phyloP scores from a whole-genome alignment of 2,329 filamentous ascomycete species.

The Colletotrichum musae region DNA sequence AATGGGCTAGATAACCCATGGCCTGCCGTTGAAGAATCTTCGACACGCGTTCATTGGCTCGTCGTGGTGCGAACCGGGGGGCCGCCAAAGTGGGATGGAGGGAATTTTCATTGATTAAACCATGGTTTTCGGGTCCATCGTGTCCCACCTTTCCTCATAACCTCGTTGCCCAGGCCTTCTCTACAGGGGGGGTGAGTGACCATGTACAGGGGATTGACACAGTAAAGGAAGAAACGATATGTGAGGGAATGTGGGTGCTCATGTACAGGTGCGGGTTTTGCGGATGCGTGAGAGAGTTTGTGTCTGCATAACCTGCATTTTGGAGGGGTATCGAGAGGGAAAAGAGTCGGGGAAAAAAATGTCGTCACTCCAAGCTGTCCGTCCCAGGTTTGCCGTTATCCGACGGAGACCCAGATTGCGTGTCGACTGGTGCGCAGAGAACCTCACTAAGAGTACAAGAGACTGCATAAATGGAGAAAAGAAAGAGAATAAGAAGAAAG shows the following conservation, averaged over 20 bases:
- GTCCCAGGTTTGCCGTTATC: slow-evolving; percentile 36
- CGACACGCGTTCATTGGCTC: slow-evolving; percentile 35
- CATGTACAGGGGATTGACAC: slow-evolving; percentile 32
- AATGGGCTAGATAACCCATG: slow-evolving; percentile 39
- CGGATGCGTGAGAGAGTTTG: slow-evolving; percentile 15
- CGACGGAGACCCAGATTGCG: slow-evolving; percentile 26
- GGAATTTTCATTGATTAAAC: slow-evolving; percentile 41
- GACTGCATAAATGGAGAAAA: neutral
- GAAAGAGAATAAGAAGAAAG: neutral
- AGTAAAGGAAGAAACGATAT: slow-evolving; percentile 33
- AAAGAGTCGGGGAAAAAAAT: slow-evolving; percentile 24
- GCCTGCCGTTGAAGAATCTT: slow-evolving; percentile 40
- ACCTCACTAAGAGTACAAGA: slow-evolving; percentile 17
- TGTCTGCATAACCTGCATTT: slow-evolving; percentile 20
- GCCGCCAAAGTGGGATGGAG: slow-evolving; percentile 36
- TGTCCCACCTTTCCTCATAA: slow-evolving; percentile 39
- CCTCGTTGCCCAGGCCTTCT: slow-evolving; percentile 33
- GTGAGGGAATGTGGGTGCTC: slow-evolving; percentile 31
- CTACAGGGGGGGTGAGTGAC: slow-evolving; percentile 30
- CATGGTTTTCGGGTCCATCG: slow-evolving; percentile 36
- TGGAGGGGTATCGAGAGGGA: slow-evolving; percentile 33
- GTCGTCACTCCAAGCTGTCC: slow-evolving; percentile 36
- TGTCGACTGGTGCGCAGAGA: slow-evolving; percentile 24
- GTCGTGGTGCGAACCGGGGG: slow-evolving; percentile 31
- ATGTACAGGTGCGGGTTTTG: slow-evolving; percentile 23